Conservation (phyloP, 306 rosid species). For the Phaseolus lunatus region DNA sequence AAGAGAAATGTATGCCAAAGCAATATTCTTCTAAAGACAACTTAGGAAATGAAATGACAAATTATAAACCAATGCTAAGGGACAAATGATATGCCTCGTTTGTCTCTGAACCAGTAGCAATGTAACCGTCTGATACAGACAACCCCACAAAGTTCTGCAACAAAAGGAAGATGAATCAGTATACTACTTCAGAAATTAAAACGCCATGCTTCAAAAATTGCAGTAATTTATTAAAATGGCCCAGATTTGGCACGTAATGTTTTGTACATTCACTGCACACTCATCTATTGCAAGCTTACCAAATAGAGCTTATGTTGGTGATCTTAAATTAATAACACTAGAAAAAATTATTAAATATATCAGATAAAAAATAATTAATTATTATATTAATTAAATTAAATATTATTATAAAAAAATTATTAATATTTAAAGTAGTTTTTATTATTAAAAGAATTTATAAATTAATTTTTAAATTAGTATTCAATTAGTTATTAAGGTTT, state of each 20-base stretch:
- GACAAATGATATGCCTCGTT: constrained; percentile 65
- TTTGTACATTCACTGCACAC: not conserved
- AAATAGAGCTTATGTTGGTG: no score
- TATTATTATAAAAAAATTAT: no score
- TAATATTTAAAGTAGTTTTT: no score
- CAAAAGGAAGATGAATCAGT: constrained; percentile 46
- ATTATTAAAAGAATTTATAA: no score
- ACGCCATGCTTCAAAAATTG: not conserved
- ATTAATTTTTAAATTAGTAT: no score
- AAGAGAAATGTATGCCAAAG: not conserved
- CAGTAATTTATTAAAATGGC: not conserved
- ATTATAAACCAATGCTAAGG: not conserved
- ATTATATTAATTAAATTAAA: no score
- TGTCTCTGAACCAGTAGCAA: constrained; percentile 95
- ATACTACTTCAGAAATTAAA: not conserved
- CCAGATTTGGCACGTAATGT: not conserved
- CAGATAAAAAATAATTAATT: no score
- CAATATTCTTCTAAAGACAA: not conserved
- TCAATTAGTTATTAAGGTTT: no score
- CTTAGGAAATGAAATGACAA: not conserved
- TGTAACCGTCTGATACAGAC: constrained; percentile 83
- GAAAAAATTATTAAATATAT: no score
- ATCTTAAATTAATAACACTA: no score
- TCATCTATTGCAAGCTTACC: not conserved
- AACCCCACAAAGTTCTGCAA: constrained; percentile 92